These are phyloP conservation scores for Misopates orontium DNA, from an alignment of 257 asterid species.

Conservation along the genomic window DNA sequence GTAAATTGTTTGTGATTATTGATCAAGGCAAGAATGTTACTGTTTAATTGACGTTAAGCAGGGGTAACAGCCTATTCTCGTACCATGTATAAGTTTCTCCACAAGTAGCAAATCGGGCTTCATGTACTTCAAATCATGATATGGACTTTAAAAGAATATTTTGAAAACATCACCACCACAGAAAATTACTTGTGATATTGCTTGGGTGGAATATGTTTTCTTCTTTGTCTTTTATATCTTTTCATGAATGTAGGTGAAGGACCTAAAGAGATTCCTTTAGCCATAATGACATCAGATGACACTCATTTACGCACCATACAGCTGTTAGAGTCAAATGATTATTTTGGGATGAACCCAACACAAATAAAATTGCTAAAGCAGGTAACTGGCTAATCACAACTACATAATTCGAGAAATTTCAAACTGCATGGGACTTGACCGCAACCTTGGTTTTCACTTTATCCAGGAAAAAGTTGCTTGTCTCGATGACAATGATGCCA, in stretches of 20 bases:
- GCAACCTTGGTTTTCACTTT: constrained; percentile 22
- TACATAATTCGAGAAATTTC: constrained; percentile 1
- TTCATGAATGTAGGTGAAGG: constrained; percentile 52
- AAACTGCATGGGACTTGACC: constrained; percentile 14
- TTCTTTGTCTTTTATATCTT: background rate
- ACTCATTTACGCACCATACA: constrained; percentile 76
- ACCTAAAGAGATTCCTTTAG: constrained; percentile 76
- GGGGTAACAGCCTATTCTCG: background rate
- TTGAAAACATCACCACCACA: background rate
- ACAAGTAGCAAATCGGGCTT: constrained; percentile 3
- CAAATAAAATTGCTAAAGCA: constrained; percentile 90
- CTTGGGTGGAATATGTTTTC: constrained; percentile 22
- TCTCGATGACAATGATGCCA: constrained; percentile 92
- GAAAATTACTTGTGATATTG: no score
- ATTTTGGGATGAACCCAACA: constrained; percentile 91
- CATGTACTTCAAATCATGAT: constrained; percentile 1
- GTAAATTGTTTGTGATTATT: constrained; percentile 14
- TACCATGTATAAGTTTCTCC: background rate
- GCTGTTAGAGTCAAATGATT: constrained; percentile 71
- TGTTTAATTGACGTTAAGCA: background rate
- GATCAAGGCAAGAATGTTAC: constrained; percentile 15
- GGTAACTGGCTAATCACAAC: constrained; percentile 44
- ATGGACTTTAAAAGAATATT: constrained; percentile 5
- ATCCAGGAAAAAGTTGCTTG: constrained; percentile 99
- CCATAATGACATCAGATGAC: constrained; percentile 97